phyloP scores from a whole-genome alignment of 495 filamentous ascomycete genomes.

The Elasticomyces elasticus region DNA sequence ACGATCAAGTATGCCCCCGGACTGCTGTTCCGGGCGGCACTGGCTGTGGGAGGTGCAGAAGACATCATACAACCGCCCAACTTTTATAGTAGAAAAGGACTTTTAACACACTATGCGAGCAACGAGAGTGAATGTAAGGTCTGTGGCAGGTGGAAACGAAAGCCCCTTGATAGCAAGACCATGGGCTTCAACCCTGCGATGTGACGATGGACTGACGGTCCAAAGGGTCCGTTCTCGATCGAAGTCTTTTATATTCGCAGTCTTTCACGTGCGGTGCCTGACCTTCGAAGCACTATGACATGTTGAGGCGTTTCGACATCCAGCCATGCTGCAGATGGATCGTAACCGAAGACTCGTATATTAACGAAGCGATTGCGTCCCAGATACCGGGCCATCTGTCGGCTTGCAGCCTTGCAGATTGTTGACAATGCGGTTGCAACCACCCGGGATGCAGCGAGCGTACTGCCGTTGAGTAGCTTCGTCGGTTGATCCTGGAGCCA shows the following conservation, averaged over 20 bases:
- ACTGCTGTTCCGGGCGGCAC: background rate
- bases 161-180: background rate
- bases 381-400: background rate
- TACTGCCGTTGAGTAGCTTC: background rate
- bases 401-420: background rate
- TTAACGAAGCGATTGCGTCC: background rate
- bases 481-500: background rate
- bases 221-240: background rate
- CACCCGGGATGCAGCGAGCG: no score
- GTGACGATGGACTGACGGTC: background rate
- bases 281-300: background rate
- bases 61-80: background rate
- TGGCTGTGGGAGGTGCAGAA: background rate
- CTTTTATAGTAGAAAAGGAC: background rate
- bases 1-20: slow-evolving; percentile 19
- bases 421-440: background rate
- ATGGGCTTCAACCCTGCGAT: background rate
- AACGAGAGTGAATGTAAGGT: background rate
- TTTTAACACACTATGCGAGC: background rate
- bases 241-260: background rate
- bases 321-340: background rate
- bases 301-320: background rate
- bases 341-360: background rate
- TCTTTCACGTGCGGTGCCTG: background rate
- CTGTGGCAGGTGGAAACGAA: background rate